Conservation (phyloP, 176 grass and related monocot genomes). For the Tuctoria greenei region DNA sequence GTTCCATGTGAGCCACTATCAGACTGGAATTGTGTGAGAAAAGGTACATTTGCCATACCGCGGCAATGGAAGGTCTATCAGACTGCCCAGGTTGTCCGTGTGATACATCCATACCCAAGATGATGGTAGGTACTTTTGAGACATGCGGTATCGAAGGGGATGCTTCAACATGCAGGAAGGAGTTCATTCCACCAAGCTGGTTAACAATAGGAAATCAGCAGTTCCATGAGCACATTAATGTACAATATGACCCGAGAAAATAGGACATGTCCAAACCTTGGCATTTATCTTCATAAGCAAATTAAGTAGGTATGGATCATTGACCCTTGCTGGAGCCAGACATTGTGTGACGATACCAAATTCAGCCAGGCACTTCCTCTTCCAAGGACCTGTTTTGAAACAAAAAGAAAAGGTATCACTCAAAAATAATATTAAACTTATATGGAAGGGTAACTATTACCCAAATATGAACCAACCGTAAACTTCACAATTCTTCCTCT, state of each 20-base stretch:
- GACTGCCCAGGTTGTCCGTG: slow-evolving; percentile 76
- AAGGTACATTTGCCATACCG: slow-evolving; percentile 39
- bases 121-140: slow-evolving; percentile 64
- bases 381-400: slow-evolving; percentile 73
- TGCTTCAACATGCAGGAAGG: slow-evolving; percentile 62
- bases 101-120: slow-evolving; percentile 89
- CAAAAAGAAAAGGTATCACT: slow-evolving; percentile 12
- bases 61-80: slow-evolving; percentile 82
- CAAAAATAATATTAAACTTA: neutral
- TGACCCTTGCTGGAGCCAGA: slow-evolving; percentile 70
- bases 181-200: slow-evolving; percentile 89
- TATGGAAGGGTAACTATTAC: neutral
- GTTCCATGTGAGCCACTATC: neutral
- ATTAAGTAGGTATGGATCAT: slow-evolving; percentile 82
- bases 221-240: neutral
- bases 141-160: slow-evolving; percentile 54
- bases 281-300: slow-evolving; percentile 91
- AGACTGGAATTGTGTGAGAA: neutral
- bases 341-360: slow-evolving; percentile 95
- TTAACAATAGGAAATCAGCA: neutral
- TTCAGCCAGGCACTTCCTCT: slow-evolving; percentile 82
- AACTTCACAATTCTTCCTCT: slow-evolving; percentile 91
- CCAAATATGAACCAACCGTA: slow-evolving; percentile 60
- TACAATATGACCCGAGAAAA: slow-evolving; percentile 12
- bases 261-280: slow-evolving; percentile 47